Evolutionary conservation across 2,329 filamentous ascomycete species (phyloP), one percentile per base, ranked within the genome.

Genomic region (Paraconiothyrium sp.): DNA sequence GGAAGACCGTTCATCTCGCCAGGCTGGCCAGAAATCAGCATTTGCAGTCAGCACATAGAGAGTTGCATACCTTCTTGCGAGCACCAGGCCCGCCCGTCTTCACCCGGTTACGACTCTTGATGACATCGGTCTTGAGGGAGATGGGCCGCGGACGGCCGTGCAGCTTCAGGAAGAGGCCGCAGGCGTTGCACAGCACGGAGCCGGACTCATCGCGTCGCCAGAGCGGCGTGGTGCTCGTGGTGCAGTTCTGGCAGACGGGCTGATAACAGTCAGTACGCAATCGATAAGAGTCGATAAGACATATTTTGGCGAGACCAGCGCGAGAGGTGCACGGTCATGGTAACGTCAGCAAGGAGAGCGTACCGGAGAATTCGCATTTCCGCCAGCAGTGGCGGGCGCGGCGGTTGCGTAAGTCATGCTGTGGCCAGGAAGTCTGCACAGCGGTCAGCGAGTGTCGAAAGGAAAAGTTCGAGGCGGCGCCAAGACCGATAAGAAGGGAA

Each of bases 191-290:
- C 56, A 99, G 90, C 41, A 99, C 94, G 0, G 93, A 91, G 69
- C 95, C 95, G 73, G 91, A 89, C 83, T 99, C 95, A 85, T 99
- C 95, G 83, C 95, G 91, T 73, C 95, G 92, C 95, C 95, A 99
- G 77, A 99, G 84, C 46, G 95, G 95, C 49, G 95, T 99, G 56
- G 94, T 98, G 46, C 93, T 97, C 48, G 95, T 99, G 67, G 89
- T 88, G 82, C 95, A 99, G 80, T 99, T 99, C 79, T 97, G 92
- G 81, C 95, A 99, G 69, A 94, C 92, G 67, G 94, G 94, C 93
- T 98, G 90, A 85, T 80, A 88, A 55, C 64, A 57, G 75, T 85
- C 79, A 85, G 83, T 70, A 77, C 72, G 71, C 64, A 67, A 71
- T 72, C 79, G 82, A 83, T 84, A 84, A 83, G 80, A 79, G 79